These are phyloP conservation scores for Dendrothele bispora DNA, from an alignment of 768 basidiomycete genomes.

Conservation along the genomic window DNA sequence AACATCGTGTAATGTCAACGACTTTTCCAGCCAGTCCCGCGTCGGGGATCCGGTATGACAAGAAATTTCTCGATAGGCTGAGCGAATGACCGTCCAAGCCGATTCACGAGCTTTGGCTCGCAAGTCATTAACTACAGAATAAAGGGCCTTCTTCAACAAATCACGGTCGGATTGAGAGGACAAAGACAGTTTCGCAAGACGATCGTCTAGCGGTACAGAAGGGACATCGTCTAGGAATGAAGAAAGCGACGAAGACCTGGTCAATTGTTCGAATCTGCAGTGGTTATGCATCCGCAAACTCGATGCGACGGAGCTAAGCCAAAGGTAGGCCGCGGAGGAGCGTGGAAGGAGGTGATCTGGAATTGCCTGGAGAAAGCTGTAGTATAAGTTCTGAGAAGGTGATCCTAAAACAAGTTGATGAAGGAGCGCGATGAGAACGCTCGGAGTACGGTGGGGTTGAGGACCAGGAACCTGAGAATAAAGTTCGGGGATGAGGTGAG, in stretches of 20 bases:
- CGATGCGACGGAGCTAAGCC: slow-evolving; percentile 54
- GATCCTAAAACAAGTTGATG: slow-evolving; percentile 57
- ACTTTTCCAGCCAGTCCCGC: slow-evolving; percentile 46
- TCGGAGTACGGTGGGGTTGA: slow-evolving; percentile 23
- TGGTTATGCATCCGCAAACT: slow-evolving; percentile 58
- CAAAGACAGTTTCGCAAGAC: neutral
- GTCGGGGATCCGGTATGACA: slow-evolving; percentile 39
- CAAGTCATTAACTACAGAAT: slow-evolving; percentile 43
- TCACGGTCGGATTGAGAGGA: slow-evolving; percentile 14
- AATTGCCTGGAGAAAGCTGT: slow-evolving; percentile 42
- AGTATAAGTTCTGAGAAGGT: slow-evolving; percentile 64
- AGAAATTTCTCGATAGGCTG: slow-evolving; percentile 62
- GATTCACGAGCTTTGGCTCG: slow-evolving; percentile 50
- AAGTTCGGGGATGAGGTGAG: slow-evolving; percentile 54
- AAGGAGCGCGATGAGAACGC: slow-evolving; percentile 51
- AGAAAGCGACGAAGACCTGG: slow-evolving; percentile 25
- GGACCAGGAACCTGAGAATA: slow-evolving; percentile 31
- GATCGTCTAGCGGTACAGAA: slow-evolving; percentile 14
- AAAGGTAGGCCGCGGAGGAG: slow-evolving; percentile 35
- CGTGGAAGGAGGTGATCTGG: slow-evolving; percentile 39
- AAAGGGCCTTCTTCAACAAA: slow-evolving; percentile 43
- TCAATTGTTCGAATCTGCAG: slow-evolving; percentile 47
- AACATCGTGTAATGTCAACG: slow-evolving; percentile 44
- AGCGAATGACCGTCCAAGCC: slow-evolving; percentile 61
- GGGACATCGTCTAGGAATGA: slow-evolving; percentile 15